phyloP scores from a whole-genome alignment of 2,329 filamentous ascomycete genomes.

The Alternaria alternata region DNA sequence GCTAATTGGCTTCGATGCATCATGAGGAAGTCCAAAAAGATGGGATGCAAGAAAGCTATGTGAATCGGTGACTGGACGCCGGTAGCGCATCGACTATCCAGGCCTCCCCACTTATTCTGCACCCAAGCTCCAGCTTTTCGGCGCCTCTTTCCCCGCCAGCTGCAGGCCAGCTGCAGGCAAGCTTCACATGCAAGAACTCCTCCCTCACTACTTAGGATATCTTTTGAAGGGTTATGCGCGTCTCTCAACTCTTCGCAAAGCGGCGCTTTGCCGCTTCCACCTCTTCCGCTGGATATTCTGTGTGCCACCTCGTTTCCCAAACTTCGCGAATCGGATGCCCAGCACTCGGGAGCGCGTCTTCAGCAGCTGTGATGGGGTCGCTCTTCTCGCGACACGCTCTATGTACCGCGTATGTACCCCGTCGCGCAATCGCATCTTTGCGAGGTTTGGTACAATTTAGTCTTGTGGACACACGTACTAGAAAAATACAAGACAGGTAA shows the following conservation, averaged over 20 bases:
- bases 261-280: not conserved
- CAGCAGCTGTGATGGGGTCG: not conserved
- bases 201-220: not conserved
- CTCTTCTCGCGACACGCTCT: not conserved
- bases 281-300: not conserved
- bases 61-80: constrained; percentile 11
- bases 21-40: not conserved
- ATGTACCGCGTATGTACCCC: not conserved
- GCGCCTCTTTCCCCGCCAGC: constrained; percentile 10
- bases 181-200: not conserved
- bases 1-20: not conserved
- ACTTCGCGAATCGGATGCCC: not conserved
- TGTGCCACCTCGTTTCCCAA: not conserved
- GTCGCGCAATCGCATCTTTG: not conserved
- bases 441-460: not conserved
- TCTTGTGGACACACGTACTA: not conserved
- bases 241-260: not conserved
- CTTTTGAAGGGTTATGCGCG: not conserved
- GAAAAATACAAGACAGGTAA: not conserved
- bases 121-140: constrained; percentile 3
- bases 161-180: constrained; percentile 7
- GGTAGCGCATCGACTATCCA: not conserved
- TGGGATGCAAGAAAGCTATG: constrained; percentile 11
- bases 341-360: not conserved
- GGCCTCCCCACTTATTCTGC: constrained; percentile 6